Percentiles rank a stretch among this genome's conserved stretches.
phyloP scores from a whole-genome alignment of 257 asterid species.

The Ajuga chamaepitys region DNA sequence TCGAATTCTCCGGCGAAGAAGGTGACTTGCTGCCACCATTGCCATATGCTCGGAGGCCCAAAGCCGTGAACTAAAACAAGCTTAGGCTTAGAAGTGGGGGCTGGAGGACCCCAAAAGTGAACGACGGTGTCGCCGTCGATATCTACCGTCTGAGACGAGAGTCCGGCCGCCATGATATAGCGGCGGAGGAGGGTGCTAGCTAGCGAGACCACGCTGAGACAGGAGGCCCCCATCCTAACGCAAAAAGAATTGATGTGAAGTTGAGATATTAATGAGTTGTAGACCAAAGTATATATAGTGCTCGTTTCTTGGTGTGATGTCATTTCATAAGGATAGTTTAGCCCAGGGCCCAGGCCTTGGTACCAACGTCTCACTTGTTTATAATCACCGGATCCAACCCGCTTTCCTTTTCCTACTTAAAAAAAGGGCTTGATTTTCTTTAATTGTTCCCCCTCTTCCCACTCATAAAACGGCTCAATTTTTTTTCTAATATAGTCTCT shows the following conservation, averaged over 20 bases:
- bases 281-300: too few relatives aligned
- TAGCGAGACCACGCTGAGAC: conserved; percentile 49
- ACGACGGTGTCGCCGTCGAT: conserved; percentile 56
- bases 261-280: too few relatives aligned
- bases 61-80: conserved; percentile 69
- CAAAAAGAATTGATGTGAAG: background rate
- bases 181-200: conserved; percentile 43
- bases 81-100: conserved; percentile 37
- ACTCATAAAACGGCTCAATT: too few relatives aligned
- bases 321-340: too few relatives aligned
- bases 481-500: too few relatives aligned
- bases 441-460: too few relatives aligned
- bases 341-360: too few relatives aligned
- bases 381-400: too few relatives aligned
- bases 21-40: conserved; percentile 61
- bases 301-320: too few relatives aligned
- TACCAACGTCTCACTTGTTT: too few relatives aligned
- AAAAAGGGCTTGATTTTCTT: too few relatives aligned
- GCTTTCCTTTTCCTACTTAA: too few relatives aligned
- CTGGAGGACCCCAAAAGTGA: conserved; percentile 66
- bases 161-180: conserved; percentile 41
- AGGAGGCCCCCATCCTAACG: conserved; percentile 20
- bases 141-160: conserved; percentile 35
- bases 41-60: conserved; percentile 69
- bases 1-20: conserved; percentile 41